phyloP scores from a whole-genome alignment of 2,329 filamentous ascomycete genomes.

The Ciborinia camelliae region DNA sequence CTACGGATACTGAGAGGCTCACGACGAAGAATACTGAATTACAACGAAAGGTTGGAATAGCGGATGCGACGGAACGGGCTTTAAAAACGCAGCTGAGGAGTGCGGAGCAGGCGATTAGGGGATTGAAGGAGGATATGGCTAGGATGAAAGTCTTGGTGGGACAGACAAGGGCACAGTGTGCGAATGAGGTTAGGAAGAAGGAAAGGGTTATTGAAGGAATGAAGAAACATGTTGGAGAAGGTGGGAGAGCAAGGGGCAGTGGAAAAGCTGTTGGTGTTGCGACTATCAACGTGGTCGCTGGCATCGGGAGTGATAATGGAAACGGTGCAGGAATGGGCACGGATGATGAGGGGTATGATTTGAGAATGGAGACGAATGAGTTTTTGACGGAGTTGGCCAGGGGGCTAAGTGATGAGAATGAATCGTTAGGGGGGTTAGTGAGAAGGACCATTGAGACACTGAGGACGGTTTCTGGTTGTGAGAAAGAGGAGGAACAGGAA shows the following conservation, averaged over 20 bases:
- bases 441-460: constrained; percentile 68
- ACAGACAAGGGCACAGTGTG: constrained; percentile 81
- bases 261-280: constrained; percentile 53
- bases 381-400: constrained; percentile 84
- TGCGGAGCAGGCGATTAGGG: constrained; percentile 69
- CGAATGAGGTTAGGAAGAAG: constrained; percentile 85
- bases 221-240: constrained; percentile 79
- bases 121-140: constrained; percentile 79
- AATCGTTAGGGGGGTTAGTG: constrained; percentile 70
- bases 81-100: constrained; percentile 67
- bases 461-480: constrained; percentile 63
- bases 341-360: constrained; percentile 58
- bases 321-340: constrained; percentile 19
- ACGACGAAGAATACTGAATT: constrained; percentile 53
- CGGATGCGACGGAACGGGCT: constrained; percentile 68
- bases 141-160: constrained; percentile 75
- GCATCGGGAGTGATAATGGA: constrained; percentile 44
- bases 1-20: constrained; percentile 61
- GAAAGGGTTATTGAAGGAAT: constrained; percentile 85
- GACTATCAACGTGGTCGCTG: constrained; percentile 55
- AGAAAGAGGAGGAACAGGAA: constrained; percentile 38
- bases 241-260: constrained; percentile 58
- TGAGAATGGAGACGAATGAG: constrained; percentile 84
- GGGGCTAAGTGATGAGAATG: constrained; percentile 87
- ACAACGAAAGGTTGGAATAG: constrained; percentile 53